Base-by-base conservation (phyloP, 257 asterid species). In the Fraxinus anomala region DNA sequence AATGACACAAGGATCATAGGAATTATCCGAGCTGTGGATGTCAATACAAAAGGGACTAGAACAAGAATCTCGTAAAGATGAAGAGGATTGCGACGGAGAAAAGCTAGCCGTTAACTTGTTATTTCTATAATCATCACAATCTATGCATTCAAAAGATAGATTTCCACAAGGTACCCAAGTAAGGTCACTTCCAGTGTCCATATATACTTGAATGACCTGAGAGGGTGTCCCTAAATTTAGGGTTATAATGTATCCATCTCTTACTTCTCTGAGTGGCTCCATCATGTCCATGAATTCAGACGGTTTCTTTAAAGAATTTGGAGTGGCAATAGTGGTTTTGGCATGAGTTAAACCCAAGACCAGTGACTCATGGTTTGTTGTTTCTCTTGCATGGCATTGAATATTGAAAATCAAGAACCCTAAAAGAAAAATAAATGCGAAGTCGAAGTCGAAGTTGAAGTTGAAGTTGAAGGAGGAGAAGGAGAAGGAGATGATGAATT, bases 161-260 rank as follows among this genome's bases (percentile, higher is more conserved):
- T 83, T 90, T 0, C 93, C 94, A 82, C 96, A 90, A 10, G 95
- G 97, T 51, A 92, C 94, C 97, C 97, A 92, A 21, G 95, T 89
- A 14, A 92, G 91, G 77, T 92, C 94, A 73, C 96, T 92, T n/a
- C 97, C 96, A 0, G 91, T 92, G 49, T 90, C 93, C 82, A 92
- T 76, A 68, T 83, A 89, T 0, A 81, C 90, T 73, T 92, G 93
- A 73, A 92, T 85, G 79, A 77, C 56, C 78, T 92, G 97, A 34
- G 93, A 80, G 75, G 97, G 97, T 80, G 92, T 88, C 6, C 97
- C 97, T 72, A 92, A 68, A 70, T 82, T 86, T 56, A 90, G 89
- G 72, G 95, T 85, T 76, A 91, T 86, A 26, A 83, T 77, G 82
- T 90, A 91, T 23, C 97, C 95, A 83, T 88, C 93, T 78, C 88